Percentiles rank a stretch among this genome's conserved stretches.
Conservation (phyloP, 352 stramenopile species). For the Pythium volutum region DNA sequence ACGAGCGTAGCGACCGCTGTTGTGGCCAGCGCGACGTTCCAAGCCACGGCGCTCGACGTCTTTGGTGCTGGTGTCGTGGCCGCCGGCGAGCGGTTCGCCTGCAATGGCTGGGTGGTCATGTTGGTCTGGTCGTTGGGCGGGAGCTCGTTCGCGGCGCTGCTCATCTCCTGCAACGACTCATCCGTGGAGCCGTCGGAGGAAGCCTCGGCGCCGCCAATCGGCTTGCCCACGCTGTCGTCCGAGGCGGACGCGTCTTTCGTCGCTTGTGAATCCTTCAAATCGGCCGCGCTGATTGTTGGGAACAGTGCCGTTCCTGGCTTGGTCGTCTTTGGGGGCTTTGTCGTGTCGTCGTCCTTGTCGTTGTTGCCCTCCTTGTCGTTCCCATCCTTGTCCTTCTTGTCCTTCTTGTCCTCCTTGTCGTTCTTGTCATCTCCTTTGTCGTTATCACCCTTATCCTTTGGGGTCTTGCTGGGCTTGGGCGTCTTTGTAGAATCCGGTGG, state of each 20-base stretch:
- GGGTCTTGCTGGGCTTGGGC: constrained; percentile 13
- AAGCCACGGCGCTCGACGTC: neutral
- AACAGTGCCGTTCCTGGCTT: constrained; percentile 9
- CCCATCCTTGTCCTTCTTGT: neutral
- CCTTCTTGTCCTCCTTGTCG: neutral
- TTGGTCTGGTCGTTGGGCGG: neutral
- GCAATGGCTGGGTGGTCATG: neutral
- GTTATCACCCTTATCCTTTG: neutral
- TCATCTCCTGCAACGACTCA: neutral
- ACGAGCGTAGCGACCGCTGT: neutral
- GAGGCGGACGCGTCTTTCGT: neutral
- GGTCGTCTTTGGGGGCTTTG: neutral
- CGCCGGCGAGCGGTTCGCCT: neutral
- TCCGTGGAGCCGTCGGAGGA: neutral
- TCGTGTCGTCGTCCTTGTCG: neutral
- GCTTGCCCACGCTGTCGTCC: neutral
- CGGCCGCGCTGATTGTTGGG: neutral
- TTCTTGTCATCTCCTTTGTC: neutral
- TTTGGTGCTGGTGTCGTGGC: neutral
- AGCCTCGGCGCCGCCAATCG: neutral
- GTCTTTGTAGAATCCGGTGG: constrained; percentile 9
- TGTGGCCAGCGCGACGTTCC: neutral
- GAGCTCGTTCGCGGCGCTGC: neutral
- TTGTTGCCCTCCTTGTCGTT: neutral
- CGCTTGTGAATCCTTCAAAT: neutral